Evolutionary conservation across 164 flowering plant genomes (phyloP), one percentile per base, ranked within the genome.

Genomic region (Magnolia kwangsiensis): DNA sequence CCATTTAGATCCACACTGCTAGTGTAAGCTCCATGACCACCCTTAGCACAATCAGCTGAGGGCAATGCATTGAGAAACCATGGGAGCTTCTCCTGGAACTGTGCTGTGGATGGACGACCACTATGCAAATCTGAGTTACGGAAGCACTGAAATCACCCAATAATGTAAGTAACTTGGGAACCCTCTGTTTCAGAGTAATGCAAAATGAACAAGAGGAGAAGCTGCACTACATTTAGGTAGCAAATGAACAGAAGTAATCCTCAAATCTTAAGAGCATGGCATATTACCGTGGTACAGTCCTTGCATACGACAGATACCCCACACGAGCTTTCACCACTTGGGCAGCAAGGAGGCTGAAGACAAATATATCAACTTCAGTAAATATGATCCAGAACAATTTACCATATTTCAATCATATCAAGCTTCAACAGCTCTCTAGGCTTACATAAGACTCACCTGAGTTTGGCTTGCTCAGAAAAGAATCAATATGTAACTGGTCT

Each of bases 21-120:
- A 20, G 94, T 87, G 78, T 96, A 96, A 67, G 99, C 99, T 73
- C 98, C 99, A 86, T 90, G 97, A 27, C 99, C 99, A 84, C 97
- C 99, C 84, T 96, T 96, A 18, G 99, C 94, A 89, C 99, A 96
- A 86, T 94, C 97, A 82, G 95, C 92, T 78, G 98, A 96, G 23
- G 99, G 99, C 77, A 96, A 79, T 19, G 99, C 90, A 84, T 85
- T 81, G 29, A 96, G 94, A 78, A 94, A 94, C 99, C 99, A 96
- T 16, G 99, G 99, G 73, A 94, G 98, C 85, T 92, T 96, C 87
- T 94, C 93, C 83, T 77, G 84, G 78, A 96, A 96, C 82, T 96
- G 98, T 50, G 49, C 72, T 3, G 96, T 94, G 50, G 94, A 87
- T 80, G 99, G 99, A 58, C 99, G 97, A 72, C 82, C 95, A 72